Base-by-base conservation (phyloP, 2,329 filamentous ascomycete genomes). In the Monosporascus sp. region DNA sequence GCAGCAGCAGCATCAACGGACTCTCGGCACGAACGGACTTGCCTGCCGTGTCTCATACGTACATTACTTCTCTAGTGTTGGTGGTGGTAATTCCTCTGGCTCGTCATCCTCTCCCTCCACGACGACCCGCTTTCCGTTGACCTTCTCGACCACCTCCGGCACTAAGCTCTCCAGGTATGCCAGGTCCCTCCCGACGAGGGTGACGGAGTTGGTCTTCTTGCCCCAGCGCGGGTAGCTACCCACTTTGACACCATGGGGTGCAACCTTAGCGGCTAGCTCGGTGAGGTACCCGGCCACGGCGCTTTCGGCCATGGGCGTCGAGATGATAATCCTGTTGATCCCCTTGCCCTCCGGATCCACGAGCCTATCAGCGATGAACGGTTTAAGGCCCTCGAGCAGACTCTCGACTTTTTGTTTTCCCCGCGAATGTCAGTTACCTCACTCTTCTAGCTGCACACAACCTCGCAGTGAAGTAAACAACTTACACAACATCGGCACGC, bases 181-280 rank as follows among this genome's bases (percentile, higher is more conserved):
- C 60, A 80, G 76, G 66, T 97, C 88, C 59, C 83, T 84, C 60
- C 83, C 83, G 20, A 97, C 92, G 50, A 99, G 75, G 11, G 93
- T 97, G 47, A 97, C 90, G 0, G 91, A 94, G 70, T 97, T 97
- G 58, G 79, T 79, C 64, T 84, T 83, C 77, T 90, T 93, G 5
- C 88, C 90, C 91, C 92, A 97, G 52, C 90, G 79, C 37, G 94
- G 94, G 71, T 99, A 97, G 70, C 90, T 96, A 47, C 94, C 94
- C 17, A 97, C 90, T 74, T 97, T 97, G 64, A 97, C 81, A 3
- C 90, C 91, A 64, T 81, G 84, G 1, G 83, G 75, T 67, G 84
- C 87, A 22, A 92, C 88, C 68, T 83, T 83, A 27, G 75, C 80
- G 5, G 92, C 89, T 57, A 97, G 74, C 59, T 89, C 81, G 1